phyloP scores from a whole-genome alignment of 352 stramenopile species.

The Pilasporangium apinafurcum region DNA sequence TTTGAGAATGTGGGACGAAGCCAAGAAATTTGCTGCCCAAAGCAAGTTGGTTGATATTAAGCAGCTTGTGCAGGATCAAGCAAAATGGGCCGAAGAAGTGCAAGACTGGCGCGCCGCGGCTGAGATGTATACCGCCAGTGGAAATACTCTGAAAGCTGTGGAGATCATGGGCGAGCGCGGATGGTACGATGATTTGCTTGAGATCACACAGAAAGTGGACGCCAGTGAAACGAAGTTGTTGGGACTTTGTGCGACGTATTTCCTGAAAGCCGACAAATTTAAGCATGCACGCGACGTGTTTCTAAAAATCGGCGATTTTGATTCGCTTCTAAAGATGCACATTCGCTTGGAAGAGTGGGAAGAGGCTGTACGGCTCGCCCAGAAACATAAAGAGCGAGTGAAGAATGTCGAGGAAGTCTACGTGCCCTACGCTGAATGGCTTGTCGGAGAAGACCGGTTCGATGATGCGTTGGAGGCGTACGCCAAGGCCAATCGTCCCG shows the following conservation, averaged over 20 bases:
- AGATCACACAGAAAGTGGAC: slow-evolving; percentile 64
- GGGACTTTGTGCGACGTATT: slow-evolving; percentile 50
- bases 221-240: slow-evolving; percentile 35
- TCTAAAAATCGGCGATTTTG: slow-evolving; percentile 75
- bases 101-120: slow-evolving; percentile 89
- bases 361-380: slow-evolving; percentile 86
- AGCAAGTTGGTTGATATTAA: slow-evolving; percentile 80
- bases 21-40: slow-evolving; percentile 86
- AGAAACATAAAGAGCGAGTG: slow-evolving; percentile 74
- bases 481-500: slow-evolving; percentile 61
- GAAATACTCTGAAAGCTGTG: slow-evolving; percentile 74
- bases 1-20: slow-evolving; percentile 91
- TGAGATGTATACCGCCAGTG: slow-evolving; percentile 89
- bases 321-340: slow-evolving; percentile 86
- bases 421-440: slow-evolving; percentile 90
- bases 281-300: slow-evolving; percentile 76
- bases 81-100: slow-evolving; percentile 90
- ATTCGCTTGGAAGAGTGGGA: slow-evolving; percentile 90
- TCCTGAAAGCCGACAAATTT: slow-evolving; percentile 70
- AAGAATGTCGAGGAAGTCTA: slow-evolving; percentile 87
- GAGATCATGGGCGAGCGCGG: slow-evolving; percentile 84
- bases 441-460: slow-evolving; percentile 89
- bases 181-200: slow-evolving; percentile 83
- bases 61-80: slow-evolving; percentile 87
- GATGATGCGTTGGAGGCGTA: slow-evolving; percentile 92